Conservation (phyloP, 73 alveolate species). For the Uronychia setigera region DNA sequence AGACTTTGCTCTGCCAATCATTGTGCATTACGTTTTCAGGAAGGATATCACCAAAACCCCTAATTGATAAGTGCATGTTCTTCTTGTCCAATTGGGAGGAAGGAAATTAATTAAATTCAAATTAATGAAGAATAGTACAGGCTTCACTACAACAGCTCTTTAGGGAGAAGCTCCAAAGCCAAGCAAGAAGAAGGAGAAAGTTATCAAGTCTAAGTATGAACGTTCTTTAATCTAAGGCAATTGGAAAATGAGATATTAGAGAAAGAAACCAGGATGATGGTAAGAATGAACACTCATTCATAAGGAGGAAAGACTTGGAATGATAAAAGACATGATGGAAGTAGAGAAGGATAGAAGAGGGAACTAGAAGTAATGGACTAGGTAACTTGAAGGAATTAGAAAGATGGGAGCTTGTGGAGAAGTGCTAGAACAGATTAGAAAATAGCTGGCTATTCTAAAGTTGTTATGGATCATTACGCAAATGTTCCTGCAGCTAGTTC, state of each 20-base stretch:
- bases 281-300: background rate
- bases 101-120: conserved; percentile 20
- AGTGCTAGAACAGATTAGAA: conserved; percentile 45
- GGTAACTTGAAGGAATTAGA: background rate
- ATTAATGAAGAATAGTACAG: conserved; percentile 45
- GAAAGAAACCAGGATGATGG: conserved; percentile 60
- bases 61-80: background rate
- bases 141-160: conserved; percentile 20
- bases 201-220: background rate
- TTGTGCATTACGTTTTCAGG: no score
- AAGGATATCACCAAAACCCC: conserved; percentile 68
- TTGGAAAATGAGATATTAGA: conserved; percentile 30
- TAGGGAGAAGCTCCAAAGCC: conserved; percentile 19
- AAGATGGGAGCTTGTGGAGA: conserved; percentile 62
- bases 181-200: background rate
- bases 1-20: no score
- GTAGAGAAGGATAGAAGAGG: conserved; percentile 51
- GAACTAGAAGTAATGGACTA: background rate
- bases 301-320: conserved; percentile 45
- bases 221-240: conserved; percentile 10
- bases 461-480: conserved; percentile 43
- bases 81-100: background rate
- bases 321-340: conserved; percentile 56
- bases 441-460: conserved; percentile 55
- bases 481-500: background rate